Conservation (phyloP, 805 yeast species). For the Myxozyma udenii region DNA sequence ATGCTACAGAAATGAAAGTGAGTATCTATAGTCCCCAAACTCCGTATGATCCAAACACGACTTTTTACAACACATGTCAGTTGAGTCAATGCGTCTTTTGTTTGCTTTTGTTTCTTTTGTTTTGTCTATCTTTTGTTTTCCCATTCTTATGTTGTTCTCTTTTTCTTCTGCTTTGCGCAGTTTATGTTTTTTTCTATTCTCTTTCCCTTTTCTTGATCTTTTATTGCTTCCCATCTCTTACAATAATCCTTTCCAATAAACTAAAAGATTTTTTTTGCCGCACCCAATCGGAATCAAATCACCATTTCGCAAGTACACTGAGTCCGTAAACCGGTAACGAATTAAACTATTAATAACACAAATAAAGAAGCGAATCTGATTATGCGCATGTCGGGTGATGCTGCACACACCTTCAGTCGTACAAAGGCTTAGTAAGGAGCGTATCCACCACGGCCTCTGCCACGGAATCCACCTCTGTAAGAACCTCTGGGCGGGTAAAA, state of each 20-base stretch:
- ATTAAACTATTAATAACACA: no score
- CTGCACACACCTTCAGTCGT: no score
- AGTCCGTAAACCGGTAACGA: background rate
- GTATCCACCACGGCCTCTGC: slow-evolving; percentile 47
- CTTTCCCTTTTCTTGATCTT: background rate
- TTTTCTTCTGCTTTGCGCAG: background rate
- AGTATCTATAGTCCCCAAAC: no score
- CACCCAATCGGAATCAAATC: background rate
- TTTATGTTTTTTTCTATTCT: background rate
- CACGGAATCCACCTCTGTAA: slow-evolving; percentile 43
- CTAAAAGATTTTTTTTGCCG: background rate
- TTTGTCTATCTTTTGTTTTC: no score
- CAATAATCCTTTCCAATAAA: background rate
- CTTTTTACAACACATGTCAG: no score
- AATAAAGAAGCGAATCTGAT: no score
- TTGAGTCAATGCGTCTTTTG: no score
- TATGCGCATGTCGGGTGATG: no score
- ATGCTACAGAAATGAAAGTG: no score
- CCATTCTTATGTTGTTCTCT: slow-evolving; percentile 2
- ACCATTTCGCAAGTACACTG: background rate
- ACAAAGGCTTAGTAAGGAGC: slow-evolving; percentile 45
- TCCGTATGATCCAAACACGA: no score
- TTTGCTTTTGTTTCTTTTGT: no score
- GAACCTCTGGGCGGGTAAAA: slow-evolving; percentile 27
- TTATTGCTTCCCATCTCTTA: background rate